These are phyloP conservation scores for Rhizophora mangle DNA, from an alignment of 345 rosid genomes.

Conservation along the genomic window DNA sequence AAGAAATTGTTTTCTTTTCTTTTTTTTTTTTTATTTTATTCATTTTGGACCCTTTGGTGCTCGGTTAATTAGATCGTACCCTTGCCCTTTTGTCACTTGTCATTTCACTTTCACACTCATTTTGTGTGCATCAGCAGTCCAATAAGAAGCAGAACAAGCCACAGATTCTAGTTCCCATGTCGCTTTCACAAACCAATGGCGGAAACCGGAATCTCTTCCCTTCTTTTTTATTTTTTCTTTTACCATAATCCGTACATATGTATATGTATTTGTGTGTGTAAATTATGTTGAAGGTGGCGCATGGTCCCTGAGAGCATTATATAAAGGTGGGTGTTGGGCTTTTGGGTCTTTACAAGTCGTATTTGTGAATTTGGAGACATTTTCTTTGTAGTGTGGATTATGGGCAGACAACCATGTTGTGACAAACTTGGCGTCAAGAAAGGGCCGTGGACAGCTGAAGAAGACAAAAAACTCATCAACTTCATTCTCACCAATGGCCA, in stretches of 20 bases:
- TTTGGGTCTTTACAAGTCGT: constrained; percentile 35
- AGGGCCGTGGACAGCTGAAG: constrained; percentile 45
- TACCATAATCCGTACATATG: background rate
- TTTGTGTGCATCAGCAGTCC: constrained; percentile 14
- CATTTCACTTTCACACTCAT: constrained; percentile 28
- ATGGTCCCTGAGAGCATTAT: constrained; percentile 25
- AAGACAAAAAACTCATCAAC: constrained; percentile 37
- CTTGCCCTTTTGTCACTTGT: constrained; percentile 34
- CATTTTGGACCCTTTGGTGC: constrained; percentile 12
- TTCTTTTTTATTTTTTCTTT: too few relatives aligned
- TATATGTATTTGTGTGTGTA: background rate
- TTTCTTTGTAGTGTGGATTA: constrained; percentile 1
- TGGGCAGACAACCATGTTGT: constrained; percentile 43
- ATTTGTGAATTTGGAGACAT: constrained; percentile 24
- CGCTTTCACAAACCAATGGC: constrained; percentile 41
- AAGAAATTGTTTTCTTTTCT: constrained; percentile 15
- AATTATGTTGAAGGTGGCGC: constrained; percentile 1
- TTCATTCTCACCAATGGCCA: constrained; percentile 40
- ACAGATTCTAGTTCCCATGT: constrained; percentile 42
- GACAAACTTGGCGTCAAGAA: constrained; percentile 43
- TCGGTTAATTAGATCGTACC: background rate
- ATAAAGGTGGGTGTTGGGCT: constrained; percentile 48
- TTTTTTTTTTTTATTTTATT: background rate
- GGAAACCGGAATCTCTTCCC: constrained; percentile 37
- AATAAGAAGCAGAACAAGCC: constrained; percentile 33